These are phyloP conservation scores for Cystobasidium slooffiae DNA, from an alignment of 1,284 basidiomycete genomes.

Conservation along the genomic window DNA sequence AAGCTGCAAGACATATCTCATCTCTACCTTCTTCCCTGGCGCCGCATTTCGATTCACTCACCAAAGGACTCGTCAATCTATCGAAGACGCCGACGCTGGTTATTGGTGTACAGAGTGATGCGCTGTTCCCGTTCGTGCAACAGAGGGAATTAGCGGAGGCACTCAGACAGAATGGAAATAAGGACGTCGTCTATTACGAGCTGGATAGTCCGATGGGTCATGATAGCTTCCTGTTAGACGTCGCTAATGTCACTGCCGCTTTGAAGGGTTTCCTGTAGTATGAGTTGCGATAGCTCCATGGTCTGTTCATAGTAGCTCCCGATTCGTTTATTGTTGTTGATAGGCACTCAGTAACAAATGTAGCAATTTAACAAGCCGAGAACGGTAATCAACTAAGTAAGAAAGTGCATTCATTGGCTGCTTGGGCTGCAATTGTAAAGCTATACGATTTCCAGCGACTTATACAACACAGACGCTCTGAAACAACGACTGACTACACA, in stretches of 20 bases:
- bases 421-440: no score
- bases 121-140: slow-evolving; percentile 95
- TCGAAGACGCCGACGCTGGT: slow-evolving; percentile 79
- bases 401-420: no score
- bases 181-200: slow-evolving; percentile 91
- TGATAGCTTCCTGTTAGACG: slow-evolving; percentile 87
- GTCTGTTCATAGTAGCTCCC: no score
- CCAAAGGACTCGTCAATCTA: slow-evolving; percentile 79
- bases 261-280: slow-evolving; percentile 72
- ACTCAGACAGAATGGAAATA: slow-evolving; percentile 83
- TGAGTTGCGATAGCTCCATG: no score
- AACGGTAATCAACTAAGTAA: no score
- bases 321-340: no score
- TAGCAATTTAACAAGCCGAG: no score
- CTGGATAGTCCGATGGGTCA: slow-evolving; percentile 94
- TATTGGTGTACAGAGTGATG: slow-evolving; percentile 94
- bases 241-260: slow-evolving; percentile 76
- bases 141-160: slow-evolving; percentile 95
- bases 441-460: no score
- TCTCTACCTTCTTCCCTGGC: slow-evolving; percentile 62
- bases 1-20: slow-evolving; percentile 60
- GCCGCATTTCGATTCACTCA: slow-evolving; percentile 78
- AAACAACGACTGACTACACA: no score
- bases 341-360: no score
- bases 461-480: no score